Evolutionary conservation across 164 flowering plant species (phyloP), one percentile per base, ranked within the genome.

Genomic region (Aristolochia californica): DNA sequence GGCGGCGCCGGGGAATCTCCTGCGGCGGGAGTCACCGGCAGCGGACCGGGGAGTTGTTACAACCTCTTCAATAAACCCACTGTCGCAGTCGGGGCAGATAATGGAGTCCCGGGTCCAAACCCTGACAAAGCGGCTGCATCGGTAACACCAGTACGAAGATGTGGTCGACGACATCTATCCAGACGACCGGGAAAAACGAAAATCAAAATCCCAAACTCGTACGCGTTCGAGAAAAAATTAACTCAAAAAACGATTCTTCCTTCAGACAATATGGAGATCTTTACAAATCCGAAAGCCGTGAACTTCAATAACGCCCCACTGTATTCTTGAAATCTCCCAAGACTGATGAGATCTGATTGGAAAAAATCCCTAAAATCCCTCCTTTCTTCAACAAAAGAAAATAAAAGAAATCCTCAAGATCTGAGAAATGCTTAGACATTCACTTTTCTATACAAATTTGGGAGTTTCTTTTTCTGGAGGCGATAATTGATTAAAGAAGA

Each of bases 61-160:
- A 53, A 83, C 73, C 58, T 78, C 79, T 43, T 85, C 91, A 1
- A 85, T 48, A 61, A 88, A 88, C 1, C 91, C 96, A 1, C 81
- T 72, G 51, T 75, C 75, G 49, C 96, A 88, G 72, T 82, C 61
- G 5, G 96, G 88, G 60, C 96, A 85, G 16, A 74, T 60, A 26
- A 78, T 10, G 51, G 50, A 25, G 45, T 72, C 68, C 2, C 62
- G 54, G 24, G 55, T 24, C 66, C 45, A 64, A 18, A 78, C 70
- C 68, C 78, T 53, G 48, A 81, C 74, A 45, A 75, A 76, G 1
- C 84, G 66, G 56, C 57, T 74, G 68, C 94, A 85, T 26, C 82
- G 74, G 74, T 88, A 78, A 54, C 93, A 88, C 96, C 93, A 88
- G 60, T 68, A 82, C 0, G 85, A 78, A 23, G 82, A 47, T 16